Evolutionary conservation across 495 filamentous ascomycete genomes (phyloP).

Genomic region (Penicillium macrosclerotiorum): DNA sequence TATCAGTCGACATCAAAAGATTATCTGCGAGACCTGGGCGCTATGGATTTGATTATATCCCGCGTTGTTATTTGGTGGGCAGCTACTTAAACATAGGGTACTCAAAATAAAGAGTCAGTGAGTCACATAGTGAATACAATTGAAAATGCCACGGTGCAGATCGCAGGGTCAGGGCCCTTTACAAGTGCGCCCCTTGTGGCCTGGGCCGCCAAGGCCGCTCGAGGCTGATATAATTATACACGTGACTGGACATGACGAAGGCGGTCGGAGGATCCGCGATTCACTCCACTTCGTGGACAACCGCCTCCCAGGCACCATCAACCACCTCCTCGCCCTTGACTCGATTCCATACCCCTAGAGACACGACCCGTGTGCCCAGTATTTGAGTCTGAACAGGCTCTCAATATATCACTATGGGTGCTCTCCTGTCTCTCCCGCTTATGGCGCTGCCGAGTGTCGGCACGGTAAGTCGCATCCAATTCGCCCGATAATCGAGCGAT

Average conservation of each 20-base stretch:
- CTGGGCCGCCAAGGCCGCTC: too few relatives aligned
- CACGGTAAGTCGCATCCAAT: slow-evolving; percentile 59
- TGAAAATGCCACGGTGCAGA: too few relatives aligned
- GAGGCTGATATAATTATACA: neutral
- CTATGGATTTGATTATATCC: too few relatives aligned
- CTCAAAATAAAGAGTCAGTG: too few relatives aligned
- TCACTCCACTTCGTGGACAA: slow-evolving; percentile 7
- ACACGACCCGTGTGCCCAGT: neutral
- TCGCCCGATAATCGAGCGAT: slow-evolving; percentile 42
- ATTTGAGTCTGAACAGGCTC: neutral
- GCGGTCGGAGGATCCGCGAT: slow-evolving; percentile 13
- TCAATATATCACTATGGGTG: slow-evolving; percentile 61
- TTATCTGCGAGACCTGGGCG: too few relatives aligned
- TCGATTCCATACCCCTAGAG: neutral
- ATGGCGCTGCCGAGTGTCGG: slow-evolving; percentile 82
- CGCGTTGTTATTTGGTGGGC: too few relatives aligned
- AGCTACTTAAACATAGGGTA: too few relatives aligned
- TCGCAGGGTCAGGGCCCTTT: too few relatives aligned
- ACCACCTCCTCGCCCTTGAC: neutral
- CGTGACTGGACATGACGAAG: slow-evolving; percentile 15
- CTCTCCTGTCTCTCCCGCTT: slow-evolving; percentile 83
- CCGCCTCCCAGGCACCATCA: slow-evolving; percentile 4
- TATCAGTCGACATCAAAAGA: too few relatives aligned
- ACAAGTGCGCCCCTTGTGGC: too few relatives aligned
- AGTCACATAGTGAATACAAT: too few relatives aligned